Conservation (phyloP, 768 basidiomycete genomes). For the Tubosaeta sp. region DNA sequence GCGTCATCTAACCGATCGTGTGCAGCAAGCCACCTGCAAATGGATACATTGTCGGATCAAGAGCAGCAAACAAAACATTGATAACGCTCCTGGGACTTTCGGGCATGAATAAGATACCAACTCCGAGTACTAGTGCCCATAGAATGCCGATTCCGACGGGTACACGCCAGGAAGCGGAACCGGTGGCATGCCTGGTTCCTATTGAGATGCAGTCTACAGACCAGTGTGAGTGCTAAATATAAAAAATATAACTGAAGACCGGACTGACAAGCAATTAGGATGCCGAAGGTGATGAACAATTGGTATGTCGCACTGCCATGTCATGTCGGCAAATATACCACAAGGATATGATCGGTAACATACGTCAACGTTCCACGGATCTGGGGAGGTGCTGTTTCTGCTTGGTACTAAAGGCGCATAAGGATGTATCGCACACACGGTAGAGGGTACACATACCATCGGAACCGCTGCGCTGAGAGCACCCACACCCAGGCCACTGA, state of each 20-base stretch:
- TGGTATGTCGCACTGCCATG: slow-evolving; percentile 44
- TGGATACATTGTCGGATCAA: not conserved
- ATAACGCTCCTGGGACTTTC: slow-evolving; percentile 49
- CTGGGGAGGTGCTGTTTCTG: slow-evolving; percentile 67
- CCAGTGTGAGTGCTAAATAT: not conserved
- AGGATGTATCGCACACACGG: slow-evolving; percentile 1
- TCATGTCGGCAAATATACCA: not conserved
- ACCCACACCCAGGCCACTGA: slow-evolving; percentile 67
- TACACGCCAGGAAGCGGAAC: slow-evolving; percentile 55
- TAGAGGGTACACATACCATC: slow-evolving; percentile 36
- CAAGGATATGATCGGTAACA: not conserved
- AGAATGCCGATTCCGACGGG: slow-evolving; percentile 58
- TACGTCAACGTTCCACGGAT: slow-evolving; percentile 63
- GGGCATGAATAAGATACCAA: slow-evolving; percentile 68
- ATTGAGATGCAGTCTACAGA: slow-evolving; percentile 58
- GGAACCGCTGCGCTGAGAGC: slow-evolving; percentile 65
- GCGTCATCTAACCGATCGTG: slow-evolving; percentile 48
- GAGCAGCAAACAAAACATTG: not conserved
- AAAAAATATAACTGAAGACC: not conserved
- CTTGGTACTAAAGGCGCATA: slow-evolving; percentile 47
- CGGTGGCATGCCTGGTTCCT: slow-evolving; percentile 49
- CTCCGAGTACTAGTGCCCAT: slow-evolving; percentile 58
- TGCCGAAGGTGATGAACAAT: slow-evolving; percentile 68
- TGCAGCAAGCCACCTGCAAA: slow-evolving; percentile 50
- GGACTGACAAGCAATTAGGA: slow-evolving; percentile 56